A percentile compares a stretch with the other conserved stretches of the same genome.
phyloP scores from a whole-genome alignment of 805 yeast genomes.

The Ogataea glucozyma region DNA sequence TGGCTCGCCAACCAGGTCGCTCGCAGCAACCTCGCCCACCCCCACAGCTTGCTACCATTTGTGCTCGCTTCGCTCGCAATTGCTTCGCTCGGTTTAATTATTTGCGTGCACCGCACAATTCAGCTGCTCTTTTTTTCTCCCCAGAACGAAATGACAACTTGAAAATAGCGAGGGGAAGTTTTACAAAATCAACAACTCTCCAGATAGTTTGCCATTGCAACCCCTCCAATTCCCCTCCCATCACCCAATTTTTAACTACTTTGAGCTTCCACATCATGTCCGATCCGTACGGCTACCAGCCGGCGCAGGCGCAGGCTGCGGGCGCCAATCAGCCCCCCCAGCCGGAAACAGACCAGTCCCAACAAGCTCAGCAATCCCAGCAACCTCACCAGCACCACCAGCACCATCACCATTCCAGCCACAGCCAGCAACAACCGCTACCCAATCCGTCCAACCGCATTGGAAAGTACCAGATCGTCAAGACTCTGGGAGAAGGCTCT shows the following conservation, averaged over 20 bases:
- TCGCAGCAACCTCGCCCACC: too few relatives aligned
- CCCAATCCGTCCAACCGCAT: conserved; percentile 45
- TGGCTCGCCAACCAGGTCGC: too few relatives aligned
- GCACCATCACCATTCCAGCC: conserved; percentile 23
- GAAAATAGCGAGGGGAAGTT: too few relatives aligned
- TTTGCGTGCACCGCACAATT: too few relatives aligned
- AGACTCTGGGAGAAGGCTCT: conserved; percentile 94
- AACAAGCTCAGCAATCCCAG: conserved; percentile 13
- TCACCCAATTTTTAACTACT: neutral
- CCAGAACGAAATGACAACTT: too few relatives aligned
- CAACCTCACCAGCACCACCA: conserved; percentile 23
- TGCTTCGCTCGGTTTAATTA: too few relatives aligned
- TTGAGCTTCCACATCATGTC: conserved; percentile 3
- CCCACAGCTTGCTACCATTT: too few relatives aligned
- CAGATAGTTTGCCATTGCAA: neutral
- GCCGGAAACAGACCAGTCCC: too few relatives aligned
- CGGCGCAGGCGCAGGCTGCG: conserved; percentile 15
- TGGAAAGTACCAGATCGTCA: conserved; percentile 90
- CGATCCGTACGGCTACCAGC: conserved; percentile 8
- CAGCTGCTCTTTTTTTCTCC: too few relatives aligned
- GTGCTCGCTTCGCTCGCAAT: too few relatives aligned
- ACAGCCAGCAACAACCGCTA: conserved; percentile 8
- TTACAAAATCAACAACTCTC: neutral
- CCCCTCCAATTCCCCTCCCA: neutral
- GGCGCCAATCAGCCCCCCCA: too few relatives aligned